Evolutionary conservation across 2,329 filamentous ascomycete genomes (phyloP).

Genomic region (Phaeosphaeria sp.): DNA sequence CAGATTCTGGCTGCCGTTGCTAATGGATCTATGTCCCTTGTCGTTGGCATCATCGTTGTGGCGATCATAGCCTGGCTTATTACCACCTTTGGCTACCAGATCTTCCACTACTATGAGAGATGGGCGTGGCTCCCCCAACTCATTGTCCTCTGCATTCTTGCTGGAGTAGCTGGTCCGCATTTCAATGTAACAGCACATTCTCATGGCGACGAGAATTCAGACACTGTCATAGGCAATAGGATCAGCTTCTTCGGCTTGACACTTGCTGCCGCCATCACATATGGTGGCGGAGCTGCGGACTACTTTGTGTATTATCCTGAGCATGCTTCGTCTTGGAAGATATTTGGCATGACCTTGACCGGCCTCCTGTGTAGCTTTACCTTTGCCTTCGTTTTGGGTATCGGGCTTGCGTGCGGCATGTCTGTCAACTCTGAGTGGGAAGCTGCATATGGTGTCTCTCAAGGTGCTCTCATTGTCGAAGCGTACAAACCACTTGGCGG

Average conservation of each 20-base stretch:
- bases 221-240: constrained; percentile 62
- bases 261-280: constrained; percentile 69
- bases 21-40: constrained; percentile 63
- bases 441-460: constrained; percentile 63
- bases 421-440: constrained; percentile 60
- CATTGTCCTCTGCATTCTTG: constrained; percentile 66
- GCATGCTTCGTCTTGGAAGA: constrained; percentile 56
- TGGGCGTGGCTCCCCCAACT: constrained; percentile 71
- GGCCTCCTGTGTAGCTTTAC: constrained; percentile 66
- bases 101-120: constrained; percentile 73
- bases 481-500: constrained; percentile 64
- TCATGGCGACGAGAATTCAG: constrained; percentile 53
- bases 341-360: constrained; percentile 64
- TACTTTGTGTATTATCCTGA: constrained; percentile 72
- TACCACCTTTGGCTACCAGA: constrained; percentile 70
- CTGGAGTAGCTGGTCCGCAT: constrained; percentile 65
- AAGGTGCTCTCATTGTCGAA: constrained; percentile 69
- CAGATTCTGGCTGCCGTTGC: constrained; percentile 73
- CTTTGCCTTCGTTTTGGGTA: constrained; percentile 66
- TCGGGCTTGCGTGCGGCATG: constrained; percentile 67
- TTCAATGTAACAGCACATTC: constrained; percentile 64
- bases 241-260: constrained; percentile 75
- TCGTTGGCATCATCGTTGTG: constrained; percentile 71
- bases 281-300: constrained; percentile 68
- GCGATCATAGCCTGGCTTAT: constrained; percentile 68